Conservation (phyloP, 306 rosid genomes). For the Luffa aegyptiaca region DNA sequence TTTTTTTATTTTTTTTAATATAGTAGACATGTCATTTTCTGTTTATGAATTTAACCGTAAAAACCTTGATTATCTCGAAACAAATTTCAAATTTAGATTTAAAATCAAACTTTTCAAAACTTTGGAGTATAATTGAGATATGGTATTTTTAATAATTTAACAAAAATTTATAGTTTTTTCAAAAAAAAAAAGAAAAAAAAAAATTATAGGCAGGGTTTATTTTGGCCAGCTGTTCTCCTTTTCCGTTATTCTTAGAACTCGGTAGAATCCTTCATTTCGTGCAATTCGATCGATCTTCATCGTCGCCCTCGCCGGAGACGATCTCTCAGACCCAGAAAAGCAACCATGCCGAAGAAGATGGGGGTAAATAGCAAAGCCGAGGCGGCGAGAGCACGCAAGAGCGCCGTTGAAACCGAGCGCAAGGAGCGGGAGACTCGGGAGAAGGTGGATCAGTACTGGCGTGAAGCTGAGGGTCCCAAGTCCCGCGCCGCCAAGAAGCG, state of each 20-base stretch:
- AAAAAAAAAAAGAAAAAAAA: too few species aligned
- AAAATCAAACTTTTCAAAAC: too few species aligned
- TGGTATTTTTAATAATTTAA: too few species aligned
- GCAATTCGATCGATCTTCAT: not conserved
- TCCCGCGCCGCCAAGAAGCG: slow-evolving; percentile 87
- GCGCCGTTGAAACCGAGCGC: slow-evolving; percentile 57
- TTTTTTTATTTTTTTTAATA: too few species aligned
- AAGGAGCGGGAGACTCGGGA: slow-evolving; percentile 55
- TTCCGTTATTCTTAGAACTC: not conserved
- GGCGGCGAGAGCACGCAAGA: slow-evolving; percentile 75
- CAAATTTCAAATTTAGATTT: too few species aligned
- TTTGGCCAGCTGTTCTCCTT: not conserved
- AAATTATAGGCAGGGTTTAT: not conserved
- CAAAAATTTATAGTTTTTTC: too few species aligned
- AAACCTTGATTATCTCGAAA: too few species aligned
- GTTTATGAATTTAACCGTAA: too few species aligned
- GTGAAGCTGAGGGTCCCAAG: slow-evolving; percentile 75
- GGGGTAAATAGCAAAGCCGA: slow-evolving; percentile 89
- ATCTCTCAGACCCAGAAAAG: not conserved
- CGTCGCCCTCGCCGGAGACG: slow-evolving; percentile 10
- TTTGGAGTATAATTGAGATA: too few species aligned
- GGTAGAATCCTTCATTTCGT: not conserved
- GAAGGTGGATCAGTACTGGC: slow-evolving; percentile 80
- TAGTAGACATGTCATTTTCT: too few species aligned
- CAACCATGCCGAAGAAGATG: slow-evolving; percentile 86